Evolutionary conservation across 2,329 filamentous ascomycete species (phyloP), one percentile per base, ranked within the genome.

Genomic region (Nemania diffusa): DNA sequence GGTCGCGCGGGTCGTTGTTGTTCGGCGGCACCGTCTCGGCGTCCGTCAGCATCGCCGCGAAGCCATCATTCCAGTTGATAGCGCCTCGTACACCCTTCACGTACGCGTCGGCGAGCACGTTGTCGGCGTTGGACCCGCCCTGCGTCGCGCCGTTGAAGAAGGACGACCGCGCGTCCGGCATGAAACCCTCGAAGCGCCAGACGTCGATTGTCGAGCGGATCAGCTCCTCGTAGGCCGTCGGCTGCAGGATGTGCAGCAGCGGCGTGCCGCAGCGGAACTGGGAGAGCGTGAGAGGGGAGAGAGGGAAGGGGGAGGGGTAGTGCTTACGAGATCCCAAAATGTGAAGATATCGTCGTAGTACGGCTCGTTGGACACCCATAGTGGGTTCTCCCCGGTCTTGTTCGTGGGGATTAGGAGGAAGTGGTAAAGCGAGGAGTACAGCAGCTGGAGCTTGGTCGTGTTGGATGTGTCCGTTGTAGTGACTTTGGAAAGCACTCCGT

Each of bases 341-440:
- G 90, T 92, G 73, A 91, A 92, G 17, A 90, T 87, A 65, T 92
- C 90, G 65, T 91, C 88, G 73, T 91, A 92, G 73, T 91, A 92
- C 1, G 90, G 90, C 75, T 92, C 90, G 0, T 75, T 72, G 1
- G 87, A 89, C 1, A 79, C 75, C 90, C 90, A 92, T 0, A 83
- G 77, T 0, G 90, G 90, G 67, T 92, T 93, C 74, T 92, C 91
- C 0, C 89, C 90, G 0, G 90, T 92, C 68, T 89, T 87, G 74
- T 92, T 91, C 0, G 89, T 90, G 0, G 90, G 90, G 40, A 92
- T 85, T 11, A 92, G 77, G 65, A 88, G 86, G 86, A 91, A 90
- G 71, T 90, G 90, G 73, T 92, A 92, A 37, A 93, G 75, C 0
- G 88, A 89, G 0, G 87, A 87, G 78, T 93, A 93, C 2, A 93